Conservation (phyloP, 306 rosid genomes). For the Sindora glabra region DNA sequence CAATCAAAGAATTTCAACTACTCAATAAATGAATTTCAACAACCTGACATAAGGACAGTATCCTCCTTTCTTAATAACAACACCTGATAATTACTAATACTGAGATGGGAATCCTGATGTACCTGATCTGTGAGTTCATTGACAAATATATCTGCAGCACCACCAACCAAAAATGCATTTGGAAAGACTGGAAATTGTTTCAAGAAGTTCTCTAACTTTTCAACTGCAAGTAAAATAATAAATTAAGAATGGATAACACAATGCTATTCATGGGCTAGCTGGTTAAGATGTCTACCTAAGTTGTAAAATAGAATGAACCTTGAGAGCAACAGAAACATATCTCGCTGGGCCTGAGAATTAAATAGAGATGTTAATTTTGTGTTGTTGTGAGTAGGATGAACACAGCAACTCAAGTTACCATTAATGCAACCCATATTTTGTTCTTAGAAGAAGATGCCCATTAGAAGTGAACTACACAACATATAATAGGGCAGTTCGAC, state of each 20-base stretch:
- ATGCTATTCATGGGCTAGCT: conserved; percentile 8
- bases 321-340: conserved; percentile 80
- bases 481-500: conserved; percentile 9
- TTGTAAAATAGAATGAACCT: conserved; percentile 83
- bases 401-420: not conserved
- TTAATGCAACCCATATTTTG: not conserved
- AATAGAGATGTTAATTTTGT: conserved; percentile 14
- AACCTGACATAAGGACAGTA: not conserved
- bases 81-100: not conserved
- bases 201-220: conserved; percentile 69
- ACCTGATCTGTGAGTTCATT: conserved; percentile 96
- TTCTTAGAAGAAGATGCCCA: conserved; percentile 6
- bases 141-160: conserved; percentile 79
- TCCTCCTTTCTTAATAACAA: not conserved
- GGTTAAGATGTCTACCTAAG: conserved; percentile 52
- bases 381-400: not conserved
- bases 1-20: conserved; percentile 9
- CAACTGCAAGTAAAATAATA: conserved; percentile 43
- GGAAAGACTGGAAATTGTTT: conserved; percentile 71
- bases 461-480: not conserved
- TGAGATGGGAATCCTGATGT: conserved; percentile 7
- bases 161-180: conserved; percentile 75
- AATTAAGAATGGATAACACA: conserved; percentile 13
- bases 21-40: conserved; percentile 3
- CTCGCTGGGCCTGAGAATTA: conserved; percentile 78